phyloP scores from a whole-genome alignment of 352 stramenopile species.

The Pythium biforme region DNA sequence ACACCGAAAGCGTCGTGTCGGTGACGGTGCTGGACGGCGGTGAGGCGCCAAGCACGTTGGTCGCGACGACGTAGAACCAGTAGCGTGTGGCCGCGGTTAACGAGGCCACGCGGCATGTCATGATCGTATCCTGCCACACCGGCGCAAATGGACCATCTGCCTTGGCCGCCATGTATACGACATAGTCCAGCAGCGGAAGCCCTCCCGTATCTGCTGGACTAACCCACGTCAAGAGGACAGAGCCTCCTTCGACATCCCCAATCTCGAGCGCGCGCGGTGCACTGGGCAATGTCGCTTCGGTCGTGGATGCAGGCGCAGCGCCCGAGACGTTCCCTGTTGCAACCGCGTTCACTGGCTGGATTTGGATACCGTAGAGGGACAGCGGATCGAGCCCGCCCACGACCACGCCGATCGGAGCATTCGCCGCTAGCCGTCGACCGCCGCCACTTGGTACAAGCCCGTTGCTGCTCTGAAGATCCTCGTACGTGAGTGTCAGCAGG shows the following conservation, averaged over 20 bases:
- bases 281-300: constrained; percentile 31
- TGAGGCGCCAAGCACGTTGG: constrained; percentile 42
- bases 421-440: constrained; percentile 12
- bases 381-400: constrained; percentile 48
- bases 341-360: constrained; percentile 35
- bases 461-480: constrained; percentile 9
- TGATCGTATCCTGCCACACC: constrained; percentile 26
- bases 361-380: constrained; percentile 52
- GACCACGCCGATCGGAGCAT: constrained; percentile 26
- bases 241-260: constrained; percentile 34
- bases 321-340: constrained; percentile 31
- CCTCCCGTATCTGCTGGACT: constrained; percentile 45
- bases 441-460: neutral
- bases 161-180: constrained; percentile 29
- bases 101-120: constrained; percentile 27
- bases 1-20: constrained; percentile 30
- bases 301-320: constrained; percentile 31
- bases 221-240: constrained; percentile 38
- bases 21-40: constrained; percentile 16
- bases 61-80: constrained; percentile 38
- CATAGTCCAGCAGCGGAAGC: constrained; percentile 36
- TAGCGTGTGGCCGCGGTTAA: constrained; percentile 39
- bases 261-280: constrained; percentile 25
- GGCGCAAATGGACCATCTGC: constrained; percentile 24
- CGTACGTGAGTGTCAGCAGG: constrained; percentile 40